phyloP scores from a whole-genome alignment of 768 basidiomycete species.

The Daedaleopsis nitida region DNA sequence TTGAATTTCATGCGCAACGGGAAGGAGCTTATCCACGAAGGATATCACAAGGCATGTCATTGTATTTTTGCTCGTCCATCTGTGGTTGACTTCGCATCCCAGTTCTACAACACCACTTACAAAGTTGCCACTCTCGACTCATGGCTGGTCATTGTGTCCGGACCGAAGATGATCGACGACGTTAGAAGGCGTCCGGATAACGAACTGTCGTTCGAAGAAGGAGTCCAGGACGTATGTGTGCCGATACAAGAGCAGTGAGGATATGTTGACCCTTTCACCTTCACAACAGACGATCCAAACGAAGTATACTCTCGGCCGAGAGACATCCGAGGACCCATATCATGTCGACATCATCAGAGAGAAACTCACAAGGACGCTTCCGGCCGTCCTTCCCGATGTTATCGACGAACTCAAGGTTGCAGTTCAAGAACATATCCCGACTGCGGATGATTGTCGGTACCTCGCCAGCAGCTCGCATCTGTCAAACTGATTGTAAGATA shows the following conservation, averaged over 20 bases:
- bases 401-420: conserved; percentile 25
- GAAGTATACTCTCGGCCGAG: conserved; percentile 38
- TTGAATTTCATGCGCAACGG: conserved; percentile 34
- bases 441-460: conserved; percentile 8
- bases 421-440: conserved; percentile 32
- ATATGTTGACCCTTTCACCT: background rate
- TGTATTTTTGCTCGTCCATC: background rate
- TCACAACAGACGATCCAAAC: conserved; percentile 29
- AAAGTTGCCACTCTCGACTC: conserved; percentile 15
- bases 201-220: conserved; percentile 14
- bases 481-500: conserved; percentile 5
- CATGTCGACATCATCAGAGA: conserved; percentile 25
- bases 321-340: conserved; percentile 16
- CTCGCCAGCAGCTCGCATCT: too few relatives aligned
- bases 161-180: conserved; percentile 27
- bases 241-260: background rate
- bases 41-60: conserved; percentile 36
- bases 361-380: conserved; percentile 28
- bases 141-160: conserved; percentile 23
- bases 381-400: conserved; percentile 19
- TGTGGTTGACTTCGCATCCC: background rate
- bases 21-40: conserved; percentile 36
- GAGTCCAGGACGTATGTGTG: conserved; percentile 5
- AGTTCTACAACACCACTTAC: conserved; percentile 20
- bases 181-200: conserved; percentile 24